Conservation (phyloP, 2,329 filamentous ascomycete genomes). For the Alternaria novae-zelandiae region DNA sequence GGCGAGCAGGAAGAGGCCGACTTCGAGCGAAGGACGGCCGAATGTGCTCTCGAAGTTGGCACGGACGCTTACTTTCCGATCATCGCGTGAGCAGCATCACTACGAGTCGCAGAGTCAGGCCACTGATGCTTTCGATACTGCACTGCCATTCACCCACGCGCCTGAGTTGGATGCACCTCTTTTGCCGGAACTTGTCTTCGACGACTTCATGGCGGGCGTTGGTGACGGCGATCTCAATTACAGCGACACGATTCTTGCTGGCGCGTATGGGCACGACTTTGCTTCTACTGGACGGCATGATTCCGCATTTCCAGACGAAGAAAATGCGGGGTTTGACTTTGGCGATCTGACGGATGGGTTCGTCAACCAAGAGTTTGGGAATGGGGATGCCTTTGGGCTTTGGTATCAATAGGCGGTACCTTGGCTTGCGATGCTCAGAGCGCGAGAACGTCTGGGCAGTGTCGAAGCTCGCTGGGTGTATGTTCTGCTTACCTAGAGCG, state of each 20-base stretch:
- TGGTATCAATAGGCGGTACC: neutral
- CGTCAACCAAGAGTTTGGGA: neutral
- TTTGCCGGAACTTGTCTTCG: neutral
- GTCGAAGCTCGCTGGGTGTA: too few species aligned
- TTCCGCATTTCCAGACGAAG: neutral
- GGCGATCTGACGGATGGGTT: neutral
- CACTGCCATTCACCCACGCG: neutral
- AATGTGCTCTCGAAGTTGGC: constrained; percentile 6
- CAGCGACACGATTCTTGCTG: neutral
- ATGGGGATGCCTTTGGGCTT: neutral
- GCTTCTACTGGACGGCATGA: neutral
- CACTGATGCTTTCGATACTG: neutral
- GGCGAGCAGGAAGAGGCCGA: constrained; percentile 3
- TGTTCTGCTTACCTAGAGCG: too few species aligned
- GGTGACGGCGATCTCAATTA: neutral
- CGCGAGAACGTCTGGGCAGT: too few species aligned
- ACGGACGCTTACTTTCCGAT: neutral
- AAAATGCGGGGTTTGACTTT: neutral
- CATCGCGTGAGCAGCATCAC: neutral
- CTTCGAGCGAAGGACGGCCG: constrained; percentile 1
- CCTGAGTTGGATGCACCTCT: neutral
- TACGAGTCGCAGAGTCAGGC: neutral
- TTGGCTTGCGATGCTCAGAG: too few species aligned
- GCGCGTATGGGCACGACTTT: neutral
- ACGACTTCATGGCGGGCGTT: neutral